Evolutionary conservation across 2,329 filamentous ascomycete species (phyloP), one percentile per base, ranked within the genome.

Genomic region (Dendrostoma leiphaemia): DNA sequence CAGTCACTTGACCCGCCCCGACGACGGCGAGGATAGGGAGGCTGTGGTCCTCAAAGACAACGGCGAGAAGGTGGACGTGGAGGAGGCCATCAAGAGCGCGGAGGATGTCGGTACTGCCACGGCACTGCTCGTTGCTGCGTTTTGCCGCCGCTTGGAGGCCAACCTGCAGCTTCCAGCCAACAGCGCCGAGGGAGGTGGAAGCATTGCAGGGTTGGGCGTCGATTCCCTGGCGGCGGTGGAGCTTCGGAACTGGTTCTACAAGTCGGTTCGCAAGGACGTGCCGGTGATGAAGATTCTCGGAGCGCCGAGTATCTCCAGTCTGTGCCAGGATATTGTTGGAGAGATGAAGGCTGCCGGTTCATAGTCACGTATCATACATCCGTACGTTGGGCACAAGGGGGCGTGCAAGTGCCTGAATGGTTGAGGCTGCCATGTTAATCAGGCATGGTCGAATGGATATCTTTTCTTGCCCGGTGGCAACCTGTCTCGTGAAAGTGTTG

Each of bases 221-320:
- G 72, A 76, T 60, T 74, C 72, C 7, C 64, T 77, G 2, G 65
- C 68, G 0, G 73, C 72, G 0, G 70, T 69, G 3, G 68, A 71
- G 69, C 71, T 78, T 2, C 69, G 76, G 1, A 61, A 69, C 1
- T 81, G 78, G 78, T 72, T 79, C 49, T 65, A 70, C 51, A 74
- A 74, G 58, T 64, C 69, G 15, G 45, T 76, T 0, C 64, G 70
- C 0, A 63, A 69, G 2, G 73, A 80, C 43, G 67, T 80, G 7
- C 69, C 74, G 0, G 72, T 79, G 1, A 68, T 80, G 59, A 75
- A 75, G 60, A 68, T 81, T 7, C 56, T 78, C 9, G 63, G 69
- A 2, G 67, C 69, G 1, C 49, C 59, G 2, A 67, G 65, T 29
- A 63, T 68, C 23, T 60, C 23, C n/a, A n/a, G n/a, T n/a, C n/a